phyloP scores from a whole-genome alignment of 164 flowering plant species.

The Hamamelis virginiana region DNA sequence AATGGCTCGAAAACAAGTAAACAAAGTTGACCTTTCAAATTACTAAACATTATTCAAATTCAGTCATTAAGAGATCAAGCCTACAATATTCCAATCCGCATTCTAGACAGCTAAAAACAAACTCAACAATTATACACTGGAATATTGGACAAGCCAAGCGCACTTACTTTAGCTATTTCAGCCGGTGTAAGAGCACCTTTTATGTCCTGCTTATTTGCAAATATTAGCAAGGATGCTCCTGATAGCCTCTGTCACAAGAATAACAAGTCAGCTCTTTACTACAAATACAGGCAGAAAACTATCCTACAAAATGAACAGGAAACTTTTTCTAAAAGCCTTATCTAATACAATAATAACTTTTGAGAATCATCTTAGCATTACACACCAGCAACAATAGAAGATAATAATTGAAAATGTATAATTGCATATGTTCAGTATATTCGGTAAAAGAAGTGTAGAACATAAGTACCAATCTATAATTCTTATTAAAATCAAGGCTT shows the following conservation, averaged over 20 bases:
- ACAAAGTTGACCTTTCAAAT: background rate
- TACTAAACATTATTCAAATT: no score
- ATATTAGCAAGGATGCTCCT: conserved; percentile 84
- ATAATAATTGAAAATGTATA: no score
- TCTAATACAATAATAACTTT: background rate
- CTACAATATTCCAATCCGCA: background rate
- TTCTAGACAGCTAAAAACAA: background rate
- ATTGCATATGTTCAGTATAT: no score
- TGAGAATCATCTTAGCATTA: no score
- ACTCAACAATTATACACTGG: background rate
- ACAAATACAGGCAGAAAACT: background rate
- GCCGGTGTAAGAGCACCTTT: conserved; percentile 85
- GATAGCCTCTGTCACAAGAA: conserved; percentile 70
- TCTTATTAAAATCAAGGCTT: no score
- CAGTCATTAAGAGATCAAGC: background rate
- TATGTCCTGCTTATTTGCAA: conserved; percentile 98
- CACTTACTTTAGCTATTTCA: conserved; percentile 83
- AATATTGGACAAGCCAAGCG: background rate
- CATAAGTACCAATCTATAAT: no score
- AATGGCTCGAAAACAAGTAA: no score
- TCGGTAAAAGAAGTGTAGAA: no score
- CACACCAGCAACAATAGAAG: no score
- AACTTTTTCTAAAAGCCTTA: background rate
- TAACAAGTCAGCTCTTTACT: background rate
- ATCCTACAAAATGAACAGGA: background rate